Evolutionary conservation across 495 filamentous ascomycete genomes (phyloP).

Genomic region (Talaromyces thailandensis): DNA sequence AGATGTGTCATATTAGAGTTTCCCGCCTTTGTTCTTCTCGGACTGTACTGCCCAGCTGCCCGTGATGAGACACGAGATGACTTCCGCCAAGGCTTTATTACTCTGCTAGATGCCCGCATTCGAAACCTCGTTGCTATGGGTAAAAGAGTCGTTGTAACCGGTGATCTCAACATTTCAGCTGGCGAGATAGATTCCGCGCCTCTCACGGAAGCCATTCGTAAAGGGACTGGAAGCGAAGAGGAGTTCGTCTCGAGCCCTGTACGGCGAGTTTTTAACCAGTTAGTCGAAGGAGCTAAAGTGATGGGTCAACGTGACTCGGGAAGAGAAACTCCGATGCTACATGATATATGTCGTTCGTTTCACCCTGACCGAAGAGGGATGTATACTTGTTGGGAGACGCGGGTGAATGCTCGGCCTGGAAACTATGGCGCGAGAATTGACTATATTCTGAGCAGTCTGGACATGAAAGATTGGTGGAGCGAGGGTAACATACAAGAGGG

Average conservation of each 20-base stretch:
- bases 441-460: constrained; percentile 75
- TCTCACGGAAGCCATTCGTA: constrained; percentile 58
- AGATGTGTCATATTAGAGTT: constrained; percentile 91
- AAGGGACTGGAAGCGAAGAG: constrained; percentile 54
- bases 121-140: constrained; percentile 75
- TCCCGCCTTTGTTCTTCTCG: constrained; percentile 87
- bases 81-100: constrained; percentile 73
- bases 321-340: constrained; percentile 65
- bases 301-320: constrained; percentile 60
- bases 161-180: constrained; percentile 84
- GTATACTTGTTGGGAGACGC: constrained; percentile 94
- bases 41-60: constrained; percentile 82
- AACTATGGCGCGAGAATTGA: constrained; percentile 91
- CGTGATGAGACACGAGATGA: constrained; percentile 76
- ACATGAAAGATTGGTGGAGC: constrained; percentile 75
- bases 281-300: constrained; percentile 65
- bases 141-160: constrained; percentile 75
- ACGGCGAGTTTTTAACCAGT: constrained; percentile 77
- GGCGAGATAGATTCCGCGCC: constrained; percentile 66
- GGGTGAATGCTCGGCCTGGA: constrained; percentile 77
- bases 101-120: constrained; percentile 69
- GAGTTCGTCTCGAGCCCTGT: constrained; percentile 66
- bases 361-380: constrained; percentile 74
- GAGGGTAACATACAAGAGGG: constrained; percentile 95
- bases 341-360: constrained; percentile 80